Conservation (phyloP, 2,329 filamentous ascomycete species). For the Pseudogymnoascus sp. region DNA sequence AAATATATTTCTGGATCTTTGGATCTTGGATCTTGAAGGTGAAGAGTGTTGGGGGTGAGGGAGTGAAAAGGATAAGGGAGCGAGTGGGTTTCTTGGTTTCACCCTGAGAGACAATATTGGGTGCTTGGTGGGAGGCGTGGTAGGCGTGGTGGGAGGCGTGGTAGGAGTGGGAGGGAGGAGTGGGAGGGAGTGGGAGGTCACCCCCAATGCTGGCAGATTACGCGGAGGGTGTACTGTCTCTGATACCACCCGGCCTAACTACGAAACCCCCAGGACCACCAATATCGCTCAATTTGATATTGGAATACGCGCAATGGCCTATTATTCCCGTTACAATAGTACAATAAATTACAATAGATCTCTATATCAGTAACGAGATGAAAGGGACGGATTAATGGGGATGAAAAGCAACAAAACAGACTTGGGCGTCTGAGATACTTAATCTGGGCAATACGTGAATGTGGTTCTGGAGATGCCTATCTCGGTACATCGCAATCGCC, state of each 20-base stretch:
- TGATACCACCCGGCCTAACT: background rate
- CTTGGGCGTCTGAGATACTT: background rate
- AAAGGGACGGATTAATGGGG: background rate
- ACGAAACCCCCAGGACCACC: background rate
- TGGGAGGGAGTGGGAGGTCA: background rate
- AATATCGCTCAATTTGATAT: background rate
- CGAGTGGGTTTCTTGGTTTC: constrained; percentile 3
- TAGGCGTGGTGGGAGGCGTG: too few relatives aligned
- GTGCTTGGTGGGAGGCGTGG: background rate
- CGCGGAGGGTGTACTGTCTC: background rate
- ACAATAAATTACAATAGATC: background rate
- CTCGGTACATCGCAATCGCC: background rate
- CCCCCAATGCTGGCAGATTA: background rate
- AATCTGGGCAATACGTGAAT: background rate
- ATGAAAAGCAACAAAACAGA: background rate
- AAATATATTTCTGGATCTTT: background rate
- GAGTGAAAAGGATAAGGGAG: background rate
- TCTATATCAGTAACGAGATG: background rate
- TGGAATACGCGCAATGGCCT: background rate
- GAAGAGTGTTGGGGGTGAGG: background rate
- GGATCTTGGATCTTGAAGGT: background rate
- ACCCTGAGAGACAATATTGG: constrained; percentile 3
- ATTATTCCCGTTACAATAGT: background rate
- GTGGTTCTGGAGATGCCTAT: background rate
- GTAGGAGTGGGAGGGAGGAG: too few relatives aligned